Evolutionary conservation across 305 asterid genomes (phyloP), one percentile per base, ranked within the genome.

Genomic region (Fraxinus latifolia): DNA sequence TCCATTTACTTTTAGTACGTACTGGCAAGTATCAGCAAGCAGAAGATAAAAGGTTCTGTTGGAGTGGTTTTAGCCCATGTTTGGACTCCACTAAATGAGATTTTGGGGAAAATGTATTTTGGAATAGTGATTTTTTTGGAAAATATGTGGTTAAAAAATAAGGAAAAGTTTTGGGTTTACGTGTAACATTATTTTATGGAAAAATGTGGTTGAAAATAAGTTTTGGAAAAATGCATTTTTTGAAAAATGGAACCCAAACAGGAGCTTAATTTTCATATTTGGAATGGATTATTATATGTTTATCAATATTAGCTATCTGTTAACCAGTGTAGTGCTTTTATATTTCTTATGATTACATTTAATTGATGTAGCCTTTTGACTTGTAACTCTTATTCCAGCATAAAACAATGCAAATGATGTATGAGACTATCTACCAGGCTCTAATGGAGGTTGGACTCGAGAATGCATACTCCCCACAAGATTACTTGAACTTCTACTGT

Each of bases 351-450:
- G 15, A 11, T 27, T 27, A 67, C 1, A 7, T 7, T 67, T 27
- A n/a, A 12, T 27, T 27, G 74, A 67, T 23, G 19, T 23, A 27
- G 34, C 12, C 34, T 25, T 67, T 67, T 14, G 7, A 67, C 33
- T 25, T 11, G 34, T 23, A 65, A 27, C 50, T 19, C 77, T 23
- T 75, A 74, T 62, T 65, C 55, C 97, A 96, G 98, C 88, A 93
- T 80, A 96, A 94, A 86, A 96, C 98, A 47, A 96, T 96, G 98
- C 98, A 94, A 91, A 96, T 94, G 99, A 96, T 96, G 99, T 94
- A 93, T 80, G 95, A 94, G 86, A 94, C 98, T 14, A 94, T 96
- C 44, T 89, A 93, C 92, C 93, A 92, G 88, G 97, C 99, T 77
- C 82, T 96, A 47, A 96, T 90, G 83, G 99, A 94, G 89, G 98